These are phyloP conservation scores for Arthrobotrys entomopaga DNA, from an alignment of 2,329 filamentous ascomycete species.

Conservation along the genomic window DNA sequence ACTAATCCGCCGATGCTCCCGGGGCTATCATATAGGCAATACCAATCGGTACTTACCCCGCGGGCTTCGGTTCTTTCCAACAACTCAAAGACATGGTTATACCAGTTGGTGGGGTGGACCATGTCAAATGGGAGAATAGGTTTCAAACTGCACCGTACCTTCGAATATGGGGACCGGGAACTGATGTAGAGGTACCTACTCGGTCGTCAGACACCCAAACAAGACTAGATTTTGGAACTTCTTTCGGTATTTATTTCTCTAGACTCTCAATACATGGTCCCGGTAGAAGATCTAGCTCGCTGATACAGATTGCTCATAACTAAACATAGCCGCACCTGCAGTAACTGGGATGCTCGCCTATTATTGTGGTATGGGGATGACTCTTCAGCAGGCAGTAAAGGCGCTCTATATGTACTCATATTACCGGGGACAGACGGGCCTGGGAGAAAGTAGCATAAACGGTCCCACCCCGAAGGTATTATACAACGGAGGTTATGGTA, in stretches of 20 bases:
- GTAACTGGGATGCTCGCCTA: constrained; percentile 32
- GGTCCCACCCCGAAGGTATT: neutral
- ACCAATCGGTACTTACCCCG: neutral
- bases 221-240: neutral
- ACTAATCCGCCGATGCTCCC: neutral
- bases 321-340: constrained; percentile 15
- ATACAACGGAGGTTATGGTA: constrained; percentile 26
- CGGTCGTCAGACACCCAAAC: too few relatives aligned
- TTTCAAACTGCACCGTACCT: constrained; percentile 6
- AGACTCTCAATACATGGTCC: too few relatives aligned
- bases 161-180: constrained; percentile 23
- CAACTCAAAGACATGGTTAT: constrained; percentile 12
- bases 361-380: constrained; percentile 36
- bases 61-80: neutral
- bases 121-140: neutral
- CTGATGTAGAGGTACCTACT: neutral
- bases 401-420: constrained; percentile 35
- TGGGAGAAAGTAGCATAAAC: neutral
- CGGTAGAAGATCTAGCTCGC: too few relatives aligned
- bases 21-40: neutral
- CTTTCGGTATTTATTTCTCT: constrained; percentile 14
- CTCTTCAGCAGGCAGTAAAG: constrained; percentile 5
- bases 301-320: too few relatives aligned
- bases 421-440: neutral
- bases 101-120: constrained; percentile 6